phyloP scores from a whole-genome alignment of 202 grass and related monocot genomes.

The Elaeis oleifera region DNA sequence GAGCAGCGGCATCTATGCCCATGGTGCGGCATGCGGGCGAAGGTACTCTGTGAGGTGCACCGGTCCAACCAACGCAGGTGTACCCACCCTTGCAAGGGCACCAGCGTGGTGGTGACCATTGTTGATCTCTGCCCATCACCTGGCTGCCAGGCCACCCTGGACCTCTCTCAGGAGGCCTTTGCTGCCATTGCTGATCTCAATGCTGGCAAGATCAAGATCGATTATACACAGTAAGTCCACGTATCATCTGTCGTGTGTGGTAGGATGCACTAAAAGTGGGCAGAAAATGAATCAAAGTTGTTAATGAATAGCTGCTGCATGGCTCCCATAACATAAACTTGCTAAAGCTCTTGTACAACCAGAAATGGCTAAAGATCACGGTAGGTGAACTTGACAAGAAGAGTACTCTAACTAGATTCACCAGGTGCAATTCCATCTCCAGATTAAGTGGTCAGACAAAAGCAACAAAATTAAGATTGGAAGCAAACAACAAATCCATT shows the following conservation, averaged over 20 bases:
- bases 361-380: no score
- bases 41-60: slow-evolving; percentile 27
- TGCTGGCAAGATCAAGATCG: slow-evolving; percentile 41
- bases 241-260: background rate
- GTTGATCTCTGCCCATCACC: slow-evolving; percentile 33
- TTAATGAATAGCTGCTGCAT: background rate
- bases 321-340: no score
- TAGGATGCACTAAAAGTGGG: background rate
- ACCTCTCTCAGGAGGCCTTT: slow-evolving; percentile 45
- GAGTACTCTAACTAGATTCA: no score
- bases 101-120: slow-evolving; percentile 28
- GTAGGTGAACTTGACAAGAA: no score
- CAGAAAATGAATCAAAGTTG: background rate
- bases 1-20: slow-evolving; percentile 16
- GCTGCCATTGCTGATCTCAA: slow-evolving; percentile 26
- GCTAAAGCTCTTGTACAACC: no score
- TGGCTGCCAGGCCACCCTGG: slow-evolving; percentile 29
- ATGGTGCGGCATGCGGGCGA: slow-evolving; percentile 24
- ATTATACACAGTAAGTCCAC: slow-evolving; percentile 21
- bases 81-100: slow-evolving; percentile 28
- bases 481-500: no score
- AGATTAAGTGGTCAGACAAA: no score
- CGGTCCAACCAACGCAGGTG: slow-evolving; percentile 23
- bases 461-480: no score
- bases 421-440: no score